phyloP scores from a whole-genome alignment of 2,329 filamentous ascomycete genomes.

The Nemania sp. region DNA sequence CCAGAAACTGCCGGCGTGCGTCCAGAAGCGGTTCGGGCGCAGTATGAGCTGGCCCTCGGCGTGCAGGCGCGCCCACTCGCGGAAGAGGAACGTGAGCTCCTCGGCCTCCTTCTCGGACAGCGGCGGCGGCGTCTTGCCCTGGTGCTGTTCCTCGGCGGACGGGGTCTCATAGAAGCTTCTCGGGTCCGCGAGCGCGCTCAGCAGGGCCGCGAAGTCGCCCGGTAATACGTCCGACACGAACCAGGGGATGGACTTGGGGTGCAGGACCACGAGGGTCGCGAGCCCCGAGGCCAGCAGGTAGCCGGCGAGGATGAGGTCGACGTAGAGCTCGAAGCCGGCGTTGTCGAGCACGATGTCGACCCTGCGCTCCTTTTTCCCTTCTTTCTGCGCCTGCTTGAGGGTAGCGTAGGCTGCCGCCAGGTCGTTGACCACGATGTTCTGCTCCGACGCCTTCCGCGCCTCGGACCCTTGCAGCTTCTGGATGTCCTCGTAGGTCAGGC shows the following conservation, averaged over 20 bases:
- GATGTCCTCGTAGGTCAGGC: conserved; percentile 91
- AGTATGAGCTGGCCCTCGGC: conserved; percentile 82
- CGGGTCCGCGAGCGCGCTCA: conserved; percentile 78
- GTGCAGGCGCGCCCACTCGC: conserved; percentile 79
- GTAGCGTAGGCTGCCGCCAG: conserved; percentile 71
- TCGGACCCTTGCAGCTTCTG: conserved; percentile 92
- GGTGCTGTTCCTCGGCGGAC: conserved; percentile 66
- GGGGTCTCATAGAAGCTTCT: conserved; percentile 76
- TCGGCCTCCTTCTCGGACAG: conserved; percentile 69
- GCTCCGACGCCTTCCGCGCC: conserved; percentile 82
- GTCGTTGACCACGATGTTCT: conserved; percentile 92
- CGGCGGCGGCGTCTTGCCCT: conserved; percentile 60
- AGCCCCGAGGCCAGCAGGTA: conserved; percentile 84
- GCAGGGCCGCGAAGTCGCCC: conserved; percentile 78
- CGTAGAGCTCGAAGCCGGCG: conserved; percentile 94
- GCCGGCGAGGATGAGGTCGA: conserved; percentile 88
- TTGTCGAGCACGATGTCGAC: conserved; percentile 98
- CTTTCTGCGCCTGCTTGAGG: conserved; percentile 66
- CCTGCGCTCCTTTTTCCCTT: conserved; percentile 68
- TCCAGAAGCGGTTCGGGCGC: conserved; percentile 90
- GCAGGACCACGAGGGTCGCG: conserved; percentile 83
- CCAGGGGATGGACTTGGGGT: conserved; percentile 96
- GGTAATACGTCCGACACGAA: conserved; percentile 96
- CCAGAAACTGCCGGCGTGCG: conserved; percentile 85
- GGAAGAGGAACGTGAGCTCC: conserved; percentile 76